Evolutionary conservation across 768 basidiomycete genomes (phyloP).

Genomic region (Termitomyces eurrhizus): DNA sequence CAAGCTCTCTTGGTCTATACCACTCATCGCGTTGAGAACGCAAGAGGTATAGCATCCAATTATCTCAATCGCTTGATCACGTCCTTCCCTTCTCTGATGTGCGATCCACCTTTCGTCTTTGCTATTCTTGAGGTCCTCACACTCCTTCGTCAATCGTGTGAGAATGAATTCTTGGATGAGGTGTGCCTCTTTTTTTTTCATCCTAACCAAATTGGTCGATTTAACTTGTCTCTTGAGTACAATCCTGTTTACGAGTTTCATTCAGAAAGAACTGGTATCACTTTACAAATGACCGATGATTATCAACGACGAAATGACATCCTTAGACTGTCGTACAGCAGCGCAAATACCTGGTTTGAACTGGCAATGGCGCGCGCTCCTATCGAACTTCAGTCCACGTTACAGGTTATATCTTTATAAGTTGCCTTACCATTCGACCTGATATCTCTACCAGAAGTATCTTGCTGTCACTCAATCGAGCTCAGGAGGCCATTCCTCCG

Average conservation of each 20-base stretch:
- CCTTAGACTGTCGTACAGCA: conserved; percentile 64
- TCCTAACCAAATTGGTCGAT: neutral
- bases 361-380: conserved; percentile 86
- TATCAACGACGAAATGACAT: conserved; percentile 85
- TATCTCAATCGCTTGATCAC: conserved; percentile 84
- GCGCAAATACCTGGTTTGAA: conserved; percentile 82
- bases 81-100: conserved; percentile 93
- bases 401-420: conserved; percentile 59
- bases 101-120: conserved; percentile 82
- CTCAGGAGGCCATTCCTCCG: conserved; percentile 69
- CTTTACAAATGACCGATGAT: conserved; percentile 79
- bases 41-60: conserved; percentile 76
- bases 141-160: conserved; percentile 79
- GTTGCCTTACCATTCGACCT: neutral
- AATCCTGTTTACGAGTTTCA: conserved; percentile 82
- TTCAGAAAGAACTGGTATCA: conserved; percentile 73
- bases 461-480: conserved; percentile 70
- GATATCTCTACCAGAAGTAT: conserved; percentile 63
- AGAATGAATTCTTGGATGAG: conserved; percentile 91
- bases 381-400: conserved; percentile 85
- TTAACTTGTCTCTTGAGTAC: conserved; percentile 48
- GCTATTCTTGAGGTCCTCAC: conserved; percentile 91
- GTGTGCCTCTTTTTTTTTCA: conserved; percentile 33
- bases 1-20: conserved; percentile 70
- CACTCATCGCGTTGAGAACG: conserved; percentile 80